Evolutionary conservation across 257 asterid genomes (phyloP), one percentile per base, ranked within the genome.

Genomic region (Voacanga thouarsii): DNA sequence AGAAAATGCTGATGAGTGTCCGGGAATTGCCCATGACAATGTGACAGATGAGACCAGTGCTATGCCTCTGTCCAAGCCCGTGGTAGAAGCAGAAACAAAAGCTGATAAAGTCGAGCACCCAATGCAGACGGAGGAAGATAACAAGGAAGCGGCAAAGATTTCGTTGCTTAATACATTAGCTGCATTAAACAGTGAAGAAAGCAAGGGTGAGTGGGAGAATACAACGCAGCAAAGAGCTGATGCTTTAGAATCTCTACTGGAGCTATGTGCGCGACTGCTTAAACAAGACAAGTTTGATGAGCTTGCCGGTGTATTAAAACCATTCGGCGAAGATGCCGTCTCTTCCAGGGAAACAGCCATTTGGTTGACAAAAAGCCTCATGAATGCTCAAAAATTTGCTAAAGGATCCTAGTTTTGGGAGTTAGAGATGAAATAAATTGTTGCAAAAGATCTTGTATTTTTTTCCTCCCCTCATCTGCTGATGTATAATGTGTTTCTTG

Each of bases 321-420:
- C 99, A 16, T 95, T 95, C 65, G 92, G 99, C 0, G 97, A 91
- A 50, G 99, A 93, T 16, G 72, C 82, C 0, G 97, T 93, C 10
- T 95, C 99, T 14, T 95, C 99, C 0, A 83, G 99, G 82, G 98
- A 93, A 78, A 95, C 99, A 4, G 97, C 99, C 39, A 95, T 95
- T 72, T 95, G 98, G 98, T 86, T 95, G 77, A 89, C 99, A 1
- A 95, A 95, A 73, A 91, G 90, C 84, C 88, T 93, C 3, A 86
- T 93, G 85, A 87, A 86, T 81, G 91, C 94, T 67, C 91, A 90
- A 74, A 92, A 91, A 77, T 65, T 87, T 77, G 83, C 86, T 4
- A 86, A 85, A 74, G 88, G 85, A 68, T 77, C 92, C 28, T 92
- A 51, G 85, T 75, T 37, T 30, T 44, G 74, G 68, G 47, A 55